These are phyloP conservation scores for Thymus mandschuricus DNA, from an alignment of 257 asterid species.

Conservation along the genomic window DNA sequence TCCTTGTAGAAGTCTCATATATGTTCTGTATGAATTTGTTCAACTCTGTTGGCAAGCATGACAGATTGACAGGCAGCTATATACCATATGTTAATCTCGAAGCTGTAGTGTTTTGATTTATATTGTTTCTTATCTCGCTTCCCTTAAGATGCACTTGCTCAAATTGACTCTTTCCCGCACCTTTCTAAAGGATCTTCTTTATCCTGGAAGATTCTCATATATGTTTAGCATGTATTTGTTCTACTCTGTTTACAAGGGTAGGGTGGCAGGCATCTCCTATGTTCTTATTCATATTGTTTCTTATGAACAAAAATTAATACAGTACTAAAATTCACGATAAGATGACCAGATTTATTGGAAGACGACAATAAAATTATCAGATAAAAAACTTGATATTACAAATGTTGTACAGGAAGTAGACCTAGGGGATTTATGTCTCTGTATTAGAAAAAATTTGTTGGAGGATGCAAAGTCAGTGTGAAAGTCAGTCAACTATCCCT, in stretches of 20 bases:
- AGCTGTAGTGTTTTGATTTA: not conserved
- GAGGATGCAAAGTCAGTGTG: too few species aligned
- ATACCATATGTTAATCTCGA: not conserved
- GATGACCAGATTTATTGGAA: not conserved
- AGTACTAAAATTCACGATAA: not conserved
- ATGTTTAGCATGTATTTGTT: not conserved
- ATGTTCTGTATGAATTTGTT: not conserved
- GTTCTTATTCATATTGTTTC: not conserved
- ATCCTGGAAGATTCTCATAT: not conserved
- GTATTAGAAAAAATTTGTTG: conserved; percentile 3
- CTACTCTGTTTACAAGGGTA: conserved; percentile 3
- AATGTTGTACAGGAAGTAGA: not conserved
- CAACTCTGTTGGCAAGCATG: conserved; percentile 3
- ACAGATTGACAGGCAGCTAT: not conserved
- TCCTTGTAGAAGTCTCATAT: not conserved
- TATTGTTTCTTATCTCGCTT: not conserved
- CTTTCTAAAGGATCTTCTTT: not conserved
- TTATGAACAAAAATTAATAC: not conserved
- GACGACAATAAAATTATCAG: not conserved
- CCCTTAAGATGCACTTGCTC: conserved; percentile 3
- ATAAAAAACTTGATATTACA: not conserved
- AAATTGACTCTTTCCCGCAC: not conserved
- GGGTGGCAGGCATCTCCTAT: conserved; percentile 1
- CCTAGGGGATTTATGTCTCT: conserved; percentile 13
- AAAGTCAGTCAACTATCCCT: too few species aligned